These are phyloP conservation scores for Lodderomyces margitis DNA, from an alignment of 1,139 yeast genomes.

Conservation along the genomic window DNA sequence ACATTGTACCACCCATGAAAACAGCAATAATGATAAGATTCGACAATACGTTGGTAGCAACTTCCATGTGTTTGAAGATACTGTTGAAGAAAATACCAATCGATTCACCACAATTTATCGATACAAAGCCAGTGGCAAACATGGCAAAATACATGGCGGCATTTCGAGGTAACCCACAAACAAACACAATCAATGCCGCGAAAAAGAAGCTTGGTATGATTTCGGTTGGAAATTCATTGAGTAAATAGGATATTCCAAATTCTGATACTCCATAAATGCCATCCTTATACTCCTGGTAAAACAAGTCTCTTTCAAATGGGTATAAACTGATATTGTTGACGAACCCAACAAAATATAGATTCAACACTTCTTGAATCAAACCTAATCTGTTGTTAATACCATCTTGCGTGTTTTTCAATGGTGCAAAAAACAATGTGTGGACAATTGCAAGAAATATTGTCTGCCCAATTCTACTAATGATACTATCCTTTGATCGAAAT, in stretches of 20 bases:
- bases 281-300: conserved; percentile 77
- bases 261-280: conserved; percentile 67
- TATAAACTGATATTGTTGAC: conserved; percentile 72
- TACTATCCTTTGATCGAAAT: conserved; percentile 57
- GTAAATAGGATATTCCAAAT: conserved; percentile 62
- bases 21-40: conserved; percentile 65
- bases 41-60: conserved; percentile 72
- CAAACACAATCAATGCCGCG: conserved; percentile 62
- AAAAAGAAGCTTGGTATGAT: conserved; percentile 58
- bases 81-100: conserved; percentile 78
- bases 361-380: conserved; percentile 67
- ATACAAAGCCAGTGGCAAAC: conserved; percentile 52
- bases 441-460: conserved; percentile 63
- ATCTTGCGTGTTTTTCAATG: conserved; percentile 54
- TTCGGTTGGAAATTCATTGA: conserved; percentile 76
- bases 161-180: conserved; percentile 70
- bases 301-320: conserved; percentile 70
- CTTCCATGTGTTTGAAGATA: conserved; percentile 71
- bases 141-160: conserved; percentile 66
- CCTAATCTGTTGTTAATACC: conserved; percentile 72
- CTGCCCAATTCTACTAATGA: conserved; percentile 68
- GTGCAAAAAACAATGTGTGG: conserved; percentile 69
- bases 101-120: conserved; percentile 78
- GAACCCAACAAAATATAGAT: conserved; percentile 77
- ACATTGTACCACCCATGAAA: conserved; percentile 86